Evolutionary conservation across 1,139 yeast genomes (phyloP), one percentile per base, ranked within the genome.

Genomic region (Arxiozyma heterogenica): DNA sequence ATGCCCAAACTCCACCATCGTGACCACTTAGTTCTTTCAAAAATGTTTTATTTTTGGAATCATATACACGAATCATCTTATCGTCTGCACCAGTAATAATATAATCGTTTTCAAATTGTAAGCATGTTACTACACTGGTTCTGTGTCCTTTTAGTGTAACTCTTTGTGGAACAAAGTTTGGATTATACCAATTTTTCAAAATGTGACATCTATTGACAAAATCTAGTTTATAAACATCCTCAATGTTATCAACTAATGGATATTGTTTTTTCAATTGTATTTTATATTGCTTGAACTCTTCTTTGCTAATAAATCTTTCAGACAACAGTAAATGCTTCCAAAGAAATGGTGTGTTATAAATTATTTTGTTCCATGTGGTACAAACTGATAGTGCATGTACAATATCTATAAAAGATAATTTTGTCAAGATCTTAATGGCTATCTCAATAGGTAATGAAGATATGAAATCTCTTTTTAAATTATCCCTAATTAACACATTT

Each of bases 1-100:
- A 75, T 1, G 98, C 98, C 99, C 99, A 93, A 11, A 94, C 98
- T 30, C 98, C 98, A 50, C 98, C 98, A 56, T 87, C 95, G 65
- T 93, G 98, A 15, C 97, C 98, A 53, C 78, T 76, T 52, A 93
- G 75, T 1, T 86, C 84, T 51, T 81, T 76, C n/a, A 85, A 64
- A 49, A 84, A 74, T 49, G 74, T 74, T 5, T 97, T 97, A 0
- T 88, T 83, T 42, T 76, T 73, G 3, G 96, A 83, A 60, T 86
- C 84, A 68, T 89, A 90, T 11, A 94, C 83, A 57, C 88, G 83
- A 58, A 93, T 88, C 63, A 83, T 80, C 60, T 81, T 81, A 61
- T 89, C 96, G 64, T 91, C 98, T 1, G 95, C 91, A 41, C 97
- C 97, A 3, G 97, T 90, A 55, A 93, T 86, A 53, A 93, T 87